phyloP scores from a whole-genome alignment of 148 eudicot genomes.

The Arctostaphylos glauca region DNA sequence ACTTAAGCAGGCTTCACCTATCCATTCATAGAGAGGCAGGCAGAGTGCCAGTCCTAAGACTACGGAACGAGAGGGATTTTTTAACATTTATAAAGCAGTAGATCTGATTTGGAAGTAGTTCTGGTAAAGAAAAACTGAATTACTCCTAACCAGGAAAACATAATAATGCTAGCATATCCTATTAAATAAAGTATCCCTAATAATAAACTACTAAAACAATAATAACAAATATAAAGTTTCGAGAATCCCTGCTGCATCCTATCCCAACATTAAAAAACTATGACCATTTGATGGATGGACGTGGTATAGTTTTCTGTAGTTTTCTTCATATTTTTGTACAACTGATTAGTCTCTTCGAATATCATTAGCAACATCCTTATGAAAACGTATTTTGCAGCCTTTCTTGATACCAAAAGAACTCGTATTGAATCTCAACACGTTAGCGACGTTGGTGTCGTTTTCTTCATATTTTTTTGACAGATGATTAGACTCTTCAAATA shows the following conservation, averaged over 20 bases:
- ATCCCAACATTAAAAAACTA: background rate
- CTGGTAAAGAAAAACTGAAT: background rate
- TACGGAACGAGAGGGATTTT: too few species aligned
- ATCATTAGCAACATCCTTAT: background rate
- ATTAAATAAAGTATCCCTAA: background rate
- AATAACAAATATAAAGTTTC: background rate
- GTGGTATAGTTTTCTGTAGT: background rate
- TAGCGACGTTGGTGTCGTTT: background rate
- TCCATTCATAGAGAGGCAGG: too few species aligned
- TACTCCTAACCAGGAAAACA: background rate
- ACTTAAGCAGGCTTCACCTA: too few species aligned
- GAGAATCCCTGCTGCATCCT: background rate
- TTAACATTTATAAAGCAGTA: too few species aligned
- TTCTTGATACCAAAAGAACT: constrained; percentile 8
- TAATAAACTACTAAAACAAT: background rate
- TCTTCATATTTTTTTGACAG: background rate
- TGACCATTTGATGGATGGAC: background rate
- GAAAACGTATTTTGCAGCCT: background rate
- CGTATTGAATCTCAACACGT: background rate
- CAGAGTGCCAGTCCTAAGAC: too few species aligned
- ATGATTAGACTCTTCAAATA: background rate
- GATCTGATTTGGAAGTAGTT: too few species aligned
- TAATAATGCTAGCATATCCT: background rate
- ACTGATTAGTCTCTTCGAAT: background rate
- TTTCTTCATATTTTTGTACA: background rate